Conservation (phyloP, 2,329 filamentous ascomycete genomes). For the Paraconiothyrium brasiliense region DNA sequence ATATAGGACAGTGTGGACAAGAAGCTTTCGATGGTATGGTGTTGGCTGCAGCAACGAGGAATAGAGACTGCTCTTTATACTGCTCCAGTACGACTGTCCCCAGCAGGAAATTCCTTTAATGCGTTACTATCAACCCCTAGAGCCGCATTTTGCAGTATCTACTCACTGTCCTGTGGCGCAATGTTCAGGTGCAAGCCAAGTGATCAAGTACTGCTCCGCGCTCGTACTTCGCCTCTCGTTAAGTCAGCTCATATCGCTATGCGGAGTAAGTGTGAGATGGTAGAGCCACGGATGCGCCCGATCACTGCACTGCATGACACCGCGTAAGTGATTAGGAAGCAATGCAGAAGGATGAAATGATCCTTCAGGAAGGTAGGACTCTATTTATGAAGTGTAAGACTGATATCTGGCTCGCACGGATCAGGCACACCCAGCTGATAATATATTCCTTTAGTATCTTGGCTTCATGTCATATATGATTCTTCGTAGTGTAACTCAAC, state of each 20-base stretch:
- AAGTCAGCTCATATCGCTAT: not conserved
- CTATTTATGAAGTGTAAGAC: not conserved
- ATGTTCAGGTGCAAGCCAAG: not conserved
- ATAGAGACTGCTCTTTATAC: not conserved
- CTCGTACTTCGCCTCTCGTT: not conserved
- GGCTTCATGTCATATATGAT: not conserved
- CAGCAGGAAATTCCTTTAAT: not conserved
- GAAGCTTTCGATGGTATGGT: not conserved
- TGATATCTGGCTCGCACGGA: not conserved
- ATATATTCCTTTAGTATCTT: no score
- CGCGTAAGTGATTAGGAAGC: not conserved
- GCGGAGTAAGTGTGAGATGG: not conserved
- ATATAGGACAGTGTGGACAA: not conserved
- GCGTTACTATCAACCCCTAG: not conserved
- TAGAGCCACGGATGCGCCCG: not conserved
- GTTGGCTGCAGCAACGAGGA: not conserved
- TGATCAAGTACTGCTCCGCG: not conserved
- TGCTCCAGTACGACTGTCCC: not conserved
- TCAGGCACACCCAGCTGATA: no score
- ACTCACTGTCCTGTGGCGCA: not conserved
- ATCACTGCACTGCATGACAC: not conserved
- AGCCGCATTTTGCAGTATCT: not conserved
- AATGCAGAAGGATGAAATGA: not conserved
- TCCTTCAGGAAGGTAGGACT: not conserved
- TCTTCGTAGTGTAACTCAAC: not conserved